Conservation (phyloP, 1,284 basidiomycete genomes). For the Xerocomus cyaneibrunnescens region DNA sequence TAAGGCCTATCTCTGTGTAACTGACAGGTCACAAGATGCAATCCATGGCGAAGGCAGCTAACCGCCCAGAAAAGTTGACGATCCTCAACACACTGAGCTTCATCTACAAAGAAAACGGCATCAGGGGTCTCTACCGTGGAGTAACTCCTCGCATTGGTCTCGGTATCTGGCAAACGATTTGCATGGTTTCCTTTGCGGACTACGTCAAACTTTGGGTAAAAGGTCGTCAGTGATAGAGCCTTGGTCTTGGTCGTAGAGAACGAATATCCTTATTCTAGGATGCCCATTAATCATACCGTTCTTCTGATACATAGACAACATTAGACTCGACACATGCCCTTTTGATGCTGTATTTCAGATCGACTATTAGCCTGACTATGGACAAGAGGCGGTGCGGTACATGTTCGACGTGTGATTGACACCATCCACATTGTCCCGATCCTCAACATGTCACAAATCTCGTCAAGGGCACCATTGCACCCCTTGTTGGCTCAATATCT, state of each 20-base stretch:
- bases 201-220: conserved; percentile 83
- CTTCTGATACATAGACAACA: not conserved
- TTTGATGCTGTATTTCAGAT: too few species aligned
- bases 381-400: too few species aligned
- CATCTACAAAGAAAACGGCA: conserved; percentile 95
- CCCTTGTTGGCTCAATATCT: conserved; percentile 67
- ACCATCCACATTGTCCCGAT: not conserved
- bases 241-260: conserved; percentile 18
- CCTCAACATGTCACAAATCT: conserved; percentile 33
- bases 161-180: conserved; percentile 95
- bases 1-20: not conserved
- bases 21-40: conserved; percentile 74
- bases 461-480: conserved; percentile 37
- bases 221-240: conserved; percentile 29
- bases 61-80: conserved; percentile 88
- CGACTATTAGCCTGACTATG: too few species aligned
- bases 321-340: not conserved
- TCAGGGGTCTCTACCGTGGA: conserved; percentile 97
- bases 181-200: conserved; percentile 98
- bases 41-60: conserved; percentile 89
- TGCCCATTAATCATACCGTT: conserved; percentile 17
- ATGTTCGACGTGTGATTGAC: not conserved
- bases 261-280: conserved; percentile 18
- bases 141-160: conserved; percentile 96
- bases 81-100: conserved; percentile 89